Conservation (phyloP, 1,284 basidiomycete genomes). For the Inonotus hispidus region DNA sequence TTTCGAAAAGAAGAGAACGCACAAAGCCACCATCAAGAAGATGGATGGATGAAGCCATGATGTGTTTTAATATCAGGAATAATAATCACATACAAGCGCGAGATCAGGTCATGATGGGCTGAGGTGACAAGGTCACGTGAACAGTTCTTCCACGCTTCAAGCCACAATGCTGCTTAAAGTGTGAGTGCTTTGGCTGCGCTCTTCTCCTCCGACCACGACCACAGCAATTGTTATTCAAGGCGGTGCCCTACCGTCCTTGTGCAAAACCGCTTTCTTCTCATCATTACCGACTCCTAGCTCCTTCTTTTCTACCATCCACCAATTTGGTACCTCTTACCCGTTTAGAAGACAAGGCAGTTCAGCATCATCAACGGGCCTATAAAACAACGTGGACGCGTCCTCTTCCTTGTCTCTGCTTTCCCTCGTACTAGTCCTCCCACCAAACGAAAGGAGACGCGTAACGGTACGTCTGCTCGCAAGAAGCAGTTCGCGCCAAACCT, state of each 20-base stretch:
- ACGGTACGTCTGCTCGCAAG: too few species aligned
- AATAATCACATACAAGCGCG: too few species aligned
- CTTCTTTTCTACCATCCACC: neutral
- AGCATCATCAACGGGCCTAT: neutral
- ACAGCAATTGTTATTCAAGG: neutral
- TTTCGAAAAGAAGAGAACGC: neutral
- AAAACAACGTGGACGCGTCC: neutral
- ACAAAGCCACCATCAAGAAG: constrained; percentile 16
- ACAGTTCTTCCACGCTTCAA: neutral
- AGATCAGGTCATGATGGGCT: neutral
- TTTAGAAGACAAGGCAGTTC: neutral
- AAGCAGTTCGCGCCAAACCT: neutral
- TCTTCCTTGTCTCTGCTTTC: neutral
- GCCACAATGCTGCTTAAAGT: neutral
- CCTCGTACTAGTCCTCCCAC: neutral
- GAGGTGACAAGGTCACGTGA: neutral
- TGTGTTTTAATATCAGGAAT: neutral
- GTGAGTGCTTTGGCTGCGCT: neutral
- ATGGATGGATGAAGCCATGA: neutral
- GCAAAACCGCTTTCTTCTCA: neutral
- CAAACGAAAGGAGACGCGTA: too few species aligned
- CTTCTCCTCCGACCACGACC: neutral
- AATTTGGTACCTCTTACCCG: neutral
- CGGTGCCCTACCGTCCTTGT: neutral
- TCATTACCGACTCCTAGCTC: constrained; percentile 6